phyloP scores from a whole-genome alignment of 2,329 filamentous ascomycete genomes.

The Ophiostoma ips region DNA sequence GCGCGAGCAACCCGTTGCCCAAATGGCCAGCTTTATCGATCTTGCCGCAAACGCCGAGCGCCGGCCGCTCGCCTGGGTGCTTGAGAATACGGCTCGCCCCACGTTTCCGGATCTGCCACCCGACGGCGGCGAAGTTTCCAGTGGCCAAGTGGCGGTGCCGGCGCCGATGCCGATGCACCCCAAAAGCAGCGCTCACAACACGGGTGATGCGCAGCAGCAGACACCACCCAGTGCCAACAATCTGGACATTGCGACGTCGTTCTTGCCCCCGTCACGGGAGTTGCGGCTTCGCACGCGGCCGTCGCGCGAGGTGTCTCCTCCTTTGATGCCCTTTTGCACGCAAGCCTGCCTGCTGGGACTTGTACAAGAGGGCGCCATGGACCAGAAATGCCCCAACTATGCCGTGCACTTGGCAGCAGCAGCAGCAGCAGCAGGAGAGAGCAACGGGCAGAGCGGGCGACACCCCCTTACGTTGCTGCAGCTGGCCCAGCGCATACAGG shows the following conservation, averaged over 20 bases:
- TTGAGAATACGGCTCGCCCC: constrained; percentile 4
- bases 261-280: constrained; percentile 7
- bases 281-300: constrained; percentile 5
- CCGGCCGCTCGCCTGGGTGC: constrained; percentile 2
- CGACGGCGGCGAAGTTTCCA: neutral
- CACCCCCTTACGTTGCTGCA: constrained; percentile 5
- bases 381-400: constrained; percentile 5
- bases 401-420: neutral
- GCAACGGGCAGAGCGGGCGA: neutral
- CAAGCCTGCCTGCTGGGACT: constrained; percentile 8
- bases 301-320: constrained; percentile 2
- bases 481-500: constrained; percentile 3
- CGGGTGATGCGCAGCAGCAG: neutral
- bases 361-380: constrained; percentile 1
- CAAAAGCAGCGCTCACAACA: neutral
- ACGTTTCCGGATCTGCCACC: constrained; percentile 7
- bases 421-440: neutral
- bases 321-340: constrained; percentile 6
- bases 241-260: constrained; percentile 6
- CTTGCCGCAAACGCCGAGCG: constrained; percentile 5
- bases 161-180: neutral
- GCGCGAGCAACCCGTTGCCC: no score
- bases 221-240: neutral
- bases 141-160: neutral
- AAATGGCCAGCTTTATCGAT: constrained; percentile 6